Evolutionary conservation across 371 early-diverging fungal genomes (phyloP), one percentile per base, ranked within the genome.

Genomic region (Nematocida minor): DNA sequence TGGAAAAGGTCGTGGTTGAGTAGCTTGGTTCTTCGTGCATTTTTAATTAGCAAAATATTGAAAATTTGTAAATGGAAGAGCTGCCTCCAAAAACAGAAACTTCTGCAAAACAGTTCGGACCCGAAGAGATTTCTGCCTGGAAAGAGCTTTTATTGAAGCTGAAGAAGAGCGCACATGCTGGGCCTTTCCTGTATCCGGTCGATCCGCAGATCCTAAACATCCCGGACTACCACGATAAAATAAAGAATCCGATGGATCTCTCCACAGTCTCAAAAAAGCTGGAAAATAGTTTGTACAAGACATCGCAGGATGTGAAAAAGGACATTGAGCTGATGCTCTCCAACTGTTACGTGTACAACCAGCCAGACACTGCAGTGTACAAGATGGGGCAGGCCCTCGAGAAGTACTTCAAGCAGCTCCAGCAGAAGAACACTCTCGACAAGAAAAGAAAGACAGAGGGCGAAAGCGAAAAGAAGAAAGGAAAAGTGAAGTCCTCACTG

Each of bases 221-320:
- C 20, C 97, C 95, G 2, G 93, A 92, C 80, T 99, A 99, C 83
- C 90, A 90, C 25, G 88, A 89, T 9, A 88, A 91, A 80, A 89
- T 99, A 84, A 93, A 91, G 82, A 80, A 88, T 32, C 99, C 99
- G 0, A 97, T 99, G 95, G 99, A 97, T 80, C 84, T 97, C 4
- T 89, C 90, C 9, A 97, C 97, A 0, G 90, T 95, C 20, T 91
- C 91, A 69, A 85, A 85, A 51, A 93, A 93, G 83, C 84, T 97
- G 18, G 91, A 87, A 46, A 51, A 55, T 0, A 85, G 87, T 29
- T 83, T 82, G 57, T 93, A 94, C 80, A 83, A 87, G 66, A 89
- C 88, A 78, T 91, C 91, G 82, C 82, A 83, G 0, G 88, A 89
- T 6, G 90, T 94, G 79, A 86, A 88, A 67, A 85, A 81, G 11